Conservation (phyloP, 2,329 filamentous ascomycete genomes). For the Aspergillus proliferans region DNA sequence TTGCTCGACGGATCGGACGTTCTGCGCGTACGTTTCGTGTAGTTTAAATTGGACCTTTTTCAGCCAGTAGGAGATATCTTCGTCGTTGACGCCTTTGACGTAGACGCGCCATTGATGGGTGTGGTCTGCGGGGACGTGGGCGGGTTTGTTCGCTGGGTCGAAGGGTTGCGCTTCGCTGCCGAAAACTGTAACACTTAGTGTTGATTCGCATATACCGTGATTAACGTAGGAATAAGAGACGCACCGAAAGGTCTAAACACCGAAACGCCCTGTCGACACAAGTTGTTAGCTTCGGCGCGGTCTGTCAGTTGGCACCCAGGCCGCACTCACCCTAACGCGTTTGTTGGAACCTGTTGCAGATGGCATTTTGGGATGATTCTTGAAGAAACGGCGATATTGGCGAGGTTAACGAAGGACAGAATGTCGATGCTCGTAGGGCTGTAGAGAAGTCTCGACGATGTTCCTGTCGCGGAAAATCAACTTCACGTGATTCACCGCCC, state of each 20-base stretch:
- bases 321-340: slow-evolving; percentile 42
- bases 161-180: slow-evolving; percentile 75
- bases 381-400: neutral
- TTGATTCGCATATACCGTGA: neutral
- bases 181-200: slow-evolving; percentile 51
- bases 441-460: neutral
- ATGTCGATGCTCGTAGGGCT: neutral
- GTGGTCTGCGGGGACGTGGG: slow-evolving; percentile 76
- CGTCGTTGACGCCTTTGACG: slow-evolving; percentile 81
- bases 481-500: neutral
- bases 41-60: slow-evolving; percentile 97
- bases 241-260: slow-evolving; percentile 44
- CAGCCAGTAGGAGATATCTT: slow-evolving; percentile 90
- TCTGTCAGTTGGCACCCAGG: neutral
- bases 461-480: neutral
- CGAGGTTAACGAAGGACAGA: too few relatives aligned
- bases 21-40: slow-evolving; percentile 92
- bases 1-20: slow-evolving; percentile 75
- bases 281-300: slow-evolving; percentile 14
- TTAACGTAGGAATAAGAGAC: slow-evolving; percentile 6
- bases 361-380: slow-evolving; percentile 39
- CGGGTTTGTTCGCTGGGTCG: slow-evolving; percentile 68
- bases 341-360: slow-evolving; percentile 47
- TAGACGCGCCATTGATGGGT: slow-evolving; percentile 97
- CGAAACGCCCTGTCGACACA: slow-evolving; percentile 34